Evolutionary conservation across 2,329 filamentous ascomycete species (phyloP), one percentile per base, ranked within the genome.

Genomic region (Cladophialophora bantiana): DNA sequence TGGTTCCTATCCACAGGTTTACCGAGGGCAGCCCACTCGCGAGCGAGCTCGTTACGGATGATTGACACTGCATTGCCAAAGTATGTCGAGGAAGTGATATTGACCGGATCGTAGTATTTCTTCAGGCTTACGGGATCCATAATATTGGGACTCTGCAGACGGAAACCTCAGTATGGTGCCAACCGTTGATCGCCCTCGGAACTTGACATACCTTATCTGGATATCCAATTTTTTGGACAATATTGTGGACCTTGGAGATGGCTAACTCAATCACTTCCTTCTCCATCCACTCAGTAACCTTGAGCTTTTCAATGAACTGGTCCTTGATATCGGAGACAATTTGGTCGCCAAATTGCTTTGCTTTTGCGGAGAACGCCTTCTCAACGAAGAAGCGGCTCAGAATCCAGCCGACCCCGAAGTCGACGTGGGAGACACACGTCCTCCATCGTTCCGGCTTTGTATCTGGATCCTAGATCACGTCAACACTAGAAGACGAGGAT

Each of bases 291-390:
- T 82, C 78, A 0, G 86, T 85, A 2, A 79, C 77, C 40, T 84
- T 81, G 54, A 91, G 78, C 66, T 86, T 89, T 64, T 85, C 83
- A 2, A 85, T 83, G 72, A 92, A 92, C 20, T 86, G 83, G 15
- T 84, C 81, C 76, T 90, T 90, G 74, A 93, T 89, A 70, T 91
- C 88, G 9, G 85, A 84, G n/a, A 92, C 85, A 70, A 93, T 88
- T 62, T 87, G 83, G 65, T 91, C 87, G 15, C 89, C 89, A 54
- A 90, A 85, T 3, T 85, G 78, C 74, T 90, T 90, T 0, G 88
- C 88, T 20, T 87, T 84, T 12, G 88, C 70, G n/a, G 71, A 72
- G 73, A 92, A 92, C 0, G 88, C 84, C 57, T 86, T 86, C 68
- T 91, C 85, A 1, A 92, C 83, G 69, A 89, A 93, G 78, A 92